A percentile compares a stretch with the other conserved stretches of the same genome.
Evolutionary conservation across 2,329 filamentous ascomycete genomes (phyloP).

Genomic region (Microsporum audouinii): DNA sequence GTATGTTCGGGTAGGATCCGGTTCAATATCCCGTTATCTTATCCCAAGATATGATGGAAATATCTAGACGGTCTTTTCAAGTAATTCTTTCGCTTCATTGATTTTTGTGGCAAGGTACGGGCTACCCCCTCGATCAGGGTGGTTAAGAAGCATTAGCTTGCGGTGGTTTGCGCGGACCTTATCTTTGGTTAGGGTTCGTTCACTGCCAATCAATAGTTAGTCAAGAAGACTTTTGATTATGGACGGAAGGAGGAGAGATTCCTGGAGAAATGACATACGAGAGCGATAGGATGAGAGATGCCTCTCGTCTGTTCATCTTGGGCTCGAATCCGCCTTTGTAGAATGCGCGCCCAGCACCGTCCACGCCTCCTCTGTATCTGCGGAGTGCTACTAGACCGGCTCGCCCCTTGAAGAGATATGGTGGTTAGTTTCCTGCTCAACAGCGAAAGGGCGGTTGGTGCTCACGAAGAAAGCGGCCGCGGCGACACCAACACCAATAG

Average conservation of each 20-base stretch:
- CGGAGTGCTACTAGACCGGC: slow-evolving; percentile 83
- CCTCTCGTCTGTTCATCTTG: slow-evolving; percentile 87
- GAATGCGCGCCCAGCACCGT: slow-evolving; percentile 76
- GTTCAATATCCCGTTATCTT: not conserved
- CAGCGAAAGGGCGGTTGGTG: slow-evolving; percentile 13
- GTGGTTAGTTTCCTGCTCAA: slow-evolving; percentile 4
- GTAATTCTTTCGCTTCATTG: slow-evolving; percentile 93
- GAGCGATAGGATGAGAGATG: slow-evolving; percentile 77
- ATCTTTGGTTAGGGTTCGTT: slow-evolving; percentile 78
- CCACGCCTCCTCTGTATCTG: slow-evolving; percentile 57
- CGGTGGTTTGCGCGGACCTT: slow-evolving; percentile 93
- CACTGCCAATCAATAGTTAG: slow-evolving; percentile 42
- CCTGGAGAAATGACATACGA: slow-evolving; percentile 48
- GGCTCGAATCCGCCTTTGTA: slow-evolving; percentile 98
- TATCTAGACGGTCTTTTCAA: slow-evolving; percentile 54
- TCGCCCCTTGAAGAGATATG: slow-evolving; percentile 53
- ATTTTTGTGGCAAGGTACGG: slow-evolving; percentile 95
- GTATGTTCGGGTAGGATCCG: not conserved
- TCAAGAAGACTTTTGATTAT: not conserved
- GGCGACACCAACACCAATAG: slow-evolving; percentile 37
- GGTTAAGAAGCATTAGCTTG: slow-evolving; percentile 91
- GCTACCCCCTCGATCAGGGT: slow-evolving; percentile 92
- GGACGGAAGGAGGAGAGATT: not conserved
- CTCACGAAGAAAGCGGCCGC: slow-evolving; percentile 67
- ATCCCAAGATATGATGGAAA: no score